Evolutionary conservation across 2,329 filamentous ascomycete genomes (phyloP).

Genomic region (Trichoderma atroviride): DNA sequence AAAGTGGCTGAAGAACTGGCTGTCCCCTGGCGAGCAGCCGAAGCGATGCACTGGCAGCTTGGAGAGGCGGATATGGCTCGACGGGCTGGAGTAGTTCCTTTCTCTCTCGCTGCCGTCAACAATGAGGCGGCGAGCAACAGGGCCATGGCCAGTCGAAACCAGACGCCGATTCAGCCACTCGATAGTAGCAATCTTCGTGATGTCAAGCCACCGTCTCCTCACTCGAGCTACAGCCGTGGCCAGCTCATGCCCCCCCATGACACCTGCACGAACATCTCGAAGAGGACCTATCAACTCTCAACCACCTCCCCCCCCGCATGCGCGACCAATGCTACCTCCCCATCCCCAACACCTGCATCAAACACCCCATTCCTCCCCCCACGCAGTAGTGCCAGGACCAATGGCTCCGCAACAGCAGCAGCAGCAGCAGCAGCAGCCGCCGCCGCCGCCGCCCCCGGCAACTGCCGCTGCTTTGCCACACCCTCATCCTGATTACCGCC

Average conservation of each 20-base stretch:
- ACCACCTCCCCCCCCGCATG: conserved; percentile 34
- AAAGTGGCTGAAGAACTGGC: conserved; percentile 94
- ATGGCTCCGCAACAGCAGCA: conserved; percentile 35
- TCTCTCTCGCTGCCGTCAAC: conserved; percentile 66
- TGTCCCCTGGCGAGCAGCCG: conserved; percentile 91
- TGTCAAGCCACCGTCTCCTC: conserved; percentile 46
- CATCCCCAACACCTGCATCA: conserved; percentile 33
- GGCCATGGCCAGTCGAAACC: conserved; percentile 44
- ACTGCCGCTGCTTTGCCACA: conserved; percentile 26
- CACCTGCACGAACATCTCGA: conserved; percentile 43
- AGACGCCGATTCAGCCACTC: conserved; percentile 51
- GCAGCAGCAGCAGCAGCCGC: conserved; percentile 26
- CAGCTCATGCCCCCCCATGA: conserved; percentile 38
- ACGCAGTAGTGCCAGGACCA: conserved; percentile 12
- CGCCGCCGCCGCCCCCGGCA: conserved; percentile 31
- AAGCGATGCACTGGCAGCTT: conserved; percentile 98
- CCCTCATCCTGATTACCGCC: conserved; percentile 36
- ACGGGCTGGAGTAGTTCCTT: conserved; percentile 85
- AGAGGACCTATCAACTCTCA: conserved; percentile 43
- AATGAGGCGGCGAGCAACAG: conserved; percentile 47
- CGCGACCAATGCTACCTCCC: conserved; percentile 18
- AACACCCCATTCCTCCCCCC: conserved; percentile 25
- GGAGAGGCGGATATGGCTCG: conserved; percentile 93
- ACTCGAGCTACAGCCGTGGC: conserved; percentile 45
- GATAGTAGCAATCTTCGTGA: conserved; percentile 50